Evolutionary conservation across 768 basidiomycete species (phyloP).

Genomic region (Boletellus emodensis): DNA sequence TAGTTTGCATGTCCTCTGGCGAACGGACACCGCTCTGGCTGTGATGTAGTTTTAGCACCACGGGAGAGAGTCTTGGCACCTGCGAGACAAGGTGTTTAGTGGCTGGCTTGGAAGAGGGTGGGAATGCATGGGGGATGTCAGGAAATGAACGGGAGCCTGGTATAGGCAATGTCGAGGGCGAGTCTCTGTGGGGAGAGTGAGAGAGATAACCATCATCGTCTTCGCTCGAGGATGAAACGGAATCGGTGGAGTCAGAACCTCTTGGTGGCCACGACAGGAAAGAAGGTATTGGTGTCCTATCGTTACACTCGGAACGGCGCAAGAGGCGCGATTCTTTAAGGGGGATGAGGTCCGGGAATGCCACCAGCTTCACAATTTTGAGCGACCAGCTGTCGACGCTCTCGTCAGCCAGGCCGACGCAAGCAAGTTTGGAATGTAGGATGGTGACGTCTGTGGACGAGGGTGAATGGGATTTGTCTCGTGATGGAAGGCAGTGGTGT

Average conservation of each 20-base stretch:
- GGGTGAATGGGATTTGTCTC: constrained; percentile 49
- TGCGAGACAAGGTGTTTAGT: constrained; percentile 37
- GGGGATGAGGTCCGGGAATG: constrained; percentile 70
- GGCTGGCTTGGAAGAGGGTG: constrained; percentile 33
- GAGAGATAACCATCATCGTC: constrained; percentile 54
- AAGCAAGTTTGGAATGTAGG: constrained; percentile 67
- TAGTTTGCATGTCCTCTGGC: constrained; percentile 14
- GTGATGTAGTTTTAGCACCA: constrained; percentile 14
- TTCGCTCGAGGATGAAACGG: constrained; percentile 33
- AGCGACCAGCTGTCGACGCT: constrained; percentile 67
- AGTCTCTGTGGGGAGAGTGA: constrained; percentile 46
- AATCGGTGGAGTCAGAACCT: constrained; percentile 23
- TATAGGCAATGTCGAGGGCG: constrained; percentile 33
- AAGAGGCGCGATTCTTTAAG: constrained; percentile 11
- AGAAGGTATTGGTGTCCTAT: constrained; percentile 12
- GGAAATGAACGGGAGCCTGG: constrained; percentile 41
- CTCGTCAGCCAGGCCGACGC: constrained; percentile 70
- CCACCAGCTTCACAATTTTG: constrained; percentile 74
- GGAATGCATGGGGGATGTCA: constrained; percentile 35
- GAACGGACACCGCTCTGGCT: constrained; percentile 8
- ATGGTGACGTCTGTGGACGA: constrained; percentile 56
- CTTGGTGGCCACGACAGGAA: constrained; percentile 22
- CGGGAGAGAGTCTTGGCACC: constrained; percentile 31
- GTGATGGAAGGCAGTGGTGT: constrained; percentile 19
- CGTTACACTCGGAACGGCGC: constrained; percentile 1